phyloP scores from a whole-genome alignment of 345 rosid species.

The Geranium brycei region DNA sequence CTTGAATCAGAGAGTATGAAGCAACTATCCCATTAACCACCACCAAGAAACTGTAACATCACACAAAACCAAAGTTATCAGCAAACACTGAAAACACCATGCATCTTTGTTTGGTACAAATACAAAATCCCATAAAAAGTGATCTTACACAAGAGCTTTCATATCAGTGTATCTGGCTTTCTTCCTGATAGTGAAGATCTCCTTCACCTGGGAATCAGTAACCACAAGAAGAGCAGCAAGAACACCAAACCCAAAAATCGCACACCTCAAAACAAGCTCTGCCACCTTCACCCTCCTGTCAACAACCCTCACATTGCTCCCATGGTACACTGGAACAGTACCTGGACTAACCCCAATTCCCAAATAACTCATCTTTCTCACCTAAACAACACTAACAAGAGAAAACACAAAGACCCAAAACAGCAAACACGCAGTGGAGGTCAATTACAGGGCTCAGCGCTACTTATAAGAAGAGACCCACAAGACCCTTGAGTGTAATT shows the following conservation, averaged over 20 bases:
- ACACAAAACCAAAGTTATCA: not conserved
- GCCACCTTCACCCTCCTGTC: constrained; percentile 59
- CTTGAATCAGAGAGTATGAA: constrained; percentile 61
- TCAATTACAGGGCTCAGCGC: too few species aligned
- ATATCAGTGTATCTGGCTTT: constrained; percentile 71
- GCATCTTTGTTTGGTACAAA: too few species aligned
- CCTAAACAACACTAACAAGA: not conserved
- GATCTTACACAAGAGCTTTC: constrained; percentile 83
- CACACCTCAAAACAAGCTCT: constrained; percentile 63
- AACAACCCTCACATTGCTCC: constrained; percentile 35
- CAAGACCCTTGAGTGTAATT: not conserved
- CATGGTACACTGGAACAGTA: constrained; percentile 41
- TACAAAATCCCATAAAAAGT: too few species aligned
- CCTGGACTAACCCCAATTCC: constrained; percentile 64
- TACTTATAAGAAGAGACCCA: too few species aligned
- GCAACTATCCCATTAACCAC: constrained; percentile 58
- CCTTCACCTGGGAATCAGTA: constrained; percentile 57
- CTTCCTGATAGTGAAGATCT: constrained; percentile 61
- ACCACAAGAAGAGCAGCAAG: constrained; percentile 55
- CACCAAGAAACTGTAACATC: constrained; percentile 61
- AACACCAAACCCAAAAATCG: constrained; percentile 42
- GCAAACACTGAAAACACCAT: not conserved
- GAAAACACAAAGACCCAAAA: too few species aligned
- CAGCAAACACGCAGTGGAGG: too few species aligned
- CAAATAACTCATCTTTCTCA: constrained; percentile 36